Evolutionary conservation across 768 basidiomycete genomes (phyloP).

Genomic region (Calocybe gangraenosa): DNA sequence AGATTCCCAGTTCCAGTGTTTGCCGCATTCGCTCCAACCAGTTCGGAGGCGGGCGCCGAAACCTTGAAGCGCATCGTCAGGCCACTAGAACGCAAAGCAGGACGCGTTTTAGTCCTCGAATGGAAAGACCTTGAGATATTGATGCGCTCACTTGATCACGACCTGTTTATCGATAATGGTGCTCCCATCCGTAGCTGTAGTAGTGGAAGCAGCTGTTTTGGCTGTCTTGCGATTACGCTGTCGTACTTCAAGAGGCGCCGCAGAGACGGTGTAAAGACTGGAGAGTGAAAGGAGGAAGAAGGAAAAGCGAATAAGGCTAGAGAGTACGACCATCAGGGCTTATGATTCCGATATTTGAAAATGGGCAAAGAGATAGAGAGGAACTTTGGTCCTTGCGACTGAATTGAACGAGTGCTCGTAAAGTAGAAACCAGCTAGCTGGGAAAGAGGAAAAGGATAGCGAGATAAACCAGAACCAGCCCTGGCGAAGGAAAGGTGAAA

Average conservation of each 20-base stretch:
- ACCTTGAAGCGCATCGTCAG: slow-evolving; percentile 25
- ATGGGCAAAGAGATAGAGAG: background rate
- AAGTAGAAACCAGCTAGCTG: slow-evolving; percentile 1
- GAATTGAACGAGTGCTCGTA: background rate
- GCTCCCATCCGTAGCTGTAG: slow-evolving; percentile 22
- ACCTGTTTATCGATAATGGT: slow-evolving; percentile 23
- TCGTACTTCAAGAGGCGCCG: slow-evolving; percentile 7
- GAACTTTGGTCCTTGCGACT: background rate
- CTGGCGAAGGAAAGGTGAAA: background rate
- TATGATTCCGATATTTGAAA: background rate
- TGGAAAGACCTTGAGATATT: background rate
- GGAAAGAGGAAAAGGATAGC: background rate
- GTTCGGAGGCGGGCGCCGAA: slow-evolving; percentile 21
- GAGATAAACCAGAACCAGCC: slow-evolving; percentile 4
- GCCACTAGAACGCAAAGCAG: slow-evolving; percentile 11
- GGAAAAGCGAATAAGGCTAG: background rate
- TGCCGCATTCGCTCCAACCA: slow-evolving; percentile 14
- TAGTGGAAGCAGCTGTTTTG: slow-evolving; percentile 10
- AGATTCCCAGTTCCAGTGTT: slow-evolving; percentile 13
- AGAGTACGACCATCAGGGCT: slow-evolving; percentile 7
- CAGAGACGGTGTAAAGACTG: background rate
- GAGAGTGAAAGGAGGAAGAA: slow-evolving; percentile 3
- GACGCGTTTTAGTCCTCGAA: background rate
- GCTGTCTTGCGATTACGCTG: slow-evolving; percentile 10
- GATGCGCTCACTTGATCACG: slow-evolving; percentile 23